phyloP scores from a whole-genome alignment of 139 green algal genomes.

The Chlorella sp. region DNA sequence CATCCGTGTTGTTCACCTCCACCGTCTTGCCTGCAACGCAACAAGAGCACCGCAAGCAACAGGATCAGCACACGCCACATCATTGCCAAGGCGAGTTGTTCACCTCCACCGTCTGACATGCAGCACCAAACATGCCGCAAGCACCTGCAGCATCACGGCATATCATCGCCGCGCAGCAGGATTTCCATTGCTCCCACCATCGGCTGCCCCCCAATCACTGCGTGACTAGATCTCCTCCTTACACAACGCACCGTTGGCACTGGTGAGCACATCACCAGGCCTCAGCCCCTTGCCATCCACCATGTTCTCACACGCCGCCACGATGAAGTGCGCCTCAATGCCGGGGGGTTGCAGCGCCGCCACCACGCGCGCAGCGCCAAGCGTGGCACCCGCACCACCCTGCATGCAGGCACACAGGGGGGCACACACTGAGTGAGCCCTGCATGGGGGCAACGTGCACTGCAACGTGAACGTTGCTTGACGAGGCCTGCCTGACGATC shows the following conservation, averaged over 20 bases:
- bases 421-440: too few species aligned
- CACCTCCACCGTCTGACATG: too few species aligned
- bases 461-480: neutral
- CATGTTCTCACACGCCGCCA: conserved; percentile 98
- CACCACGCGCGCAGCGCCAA: conserved; percentile 77
- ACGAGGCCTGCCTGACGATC: too few species aligned
- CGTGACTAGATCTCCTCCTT: too few species aligned
- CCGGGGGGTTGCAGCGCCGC: conserved; percentile 54
- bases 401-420: conserved; percentile 20
- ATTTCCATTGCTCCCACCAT: too few species aligned
- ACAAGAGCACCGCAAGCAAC: neutral
- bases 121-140: too few species aligned
- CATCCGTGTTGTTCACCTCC: conserved; percentile 79
- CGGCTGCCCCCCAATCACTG: too few species aligned
- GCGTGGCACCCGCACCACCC: conserved; percentile 66
- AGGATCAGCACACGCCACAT: neutral
- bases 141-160: too few species aligned
- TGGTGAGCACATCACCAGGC: conserved; percentile 90
- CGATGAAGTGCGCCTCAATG: conserved; percentile 90
- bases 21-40: conserved; percentile 69
- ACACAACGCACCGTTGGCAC: conserved; percentile 63
- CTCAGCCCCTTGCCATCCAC: conserved; percentile 73
- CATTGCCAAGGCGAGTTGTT: too few species aligned
- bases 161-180: too few species aligned
- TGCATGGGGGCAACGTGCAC: neutral